phyloP scores from a whole-genome alignment of 371 early-diverging fungal species.

The Circinella minor region DNA sequence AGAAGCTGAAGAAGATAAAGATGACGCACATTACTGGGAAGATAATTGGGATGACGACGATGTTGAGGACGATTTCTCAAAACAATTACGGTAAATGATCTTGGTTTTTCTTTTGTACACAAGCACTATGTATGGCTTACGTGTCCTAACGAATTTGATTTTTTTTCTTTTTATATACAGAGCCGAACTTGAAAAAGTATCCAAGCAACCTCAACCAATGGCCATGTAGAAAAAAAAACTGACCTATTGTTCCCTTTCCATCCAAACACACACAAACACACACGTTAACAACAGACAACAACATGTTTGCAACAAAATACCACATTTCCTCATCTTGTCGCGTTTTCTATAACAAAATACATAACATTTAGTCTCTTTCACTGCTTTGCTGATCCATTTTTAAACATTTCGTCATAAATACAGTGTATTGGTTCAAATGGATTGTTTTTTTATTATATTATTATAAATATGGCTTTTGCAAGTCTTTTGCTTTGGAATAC shows the following conservation, averaged over 20 bases:
- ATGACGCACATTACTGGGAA: slow-evolving; percentile 83
- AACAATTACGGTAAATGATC: slow-evolving; percentile 72
- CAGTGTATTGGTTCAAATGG: too few relatives aligned
- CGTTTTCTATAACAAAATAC: too few relatives aligned
- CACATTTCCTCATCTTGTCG: too few relatives aligned
- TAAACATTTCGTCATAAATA: too few relatives aligned
- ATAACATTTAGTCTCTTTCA: too few relatives aligned
- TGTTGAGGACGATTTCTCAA: slow-evolving; percentile 88
- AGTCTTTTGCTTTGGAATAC: too few relatives aligned
- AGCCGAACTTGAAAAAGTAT: slow-evolving; percentile 13
- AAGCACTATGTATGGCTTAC: not conserved
- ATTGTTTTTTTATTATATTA: too few relatives aligned
- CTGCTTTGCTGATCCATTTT: too few relatives aligned
- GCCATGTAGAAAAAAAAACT: not conserved
- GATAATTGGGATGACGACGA: slow-evolving; percentile 95
- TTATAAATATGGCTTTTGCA: too few relatives aligned
- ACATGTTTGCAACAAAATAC: too few relatives aligned
- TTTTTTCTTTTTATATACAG: slow-evolving; percentile 2
- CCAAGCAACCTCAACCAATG: slow-evolving; percentile 7
- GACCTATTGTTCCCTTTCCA: not conserved
- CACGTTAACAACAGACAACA: not conserved
- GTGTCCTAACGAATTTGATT: too few relatives aligned
- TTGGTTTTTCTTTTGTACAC: too few relatives aligned
- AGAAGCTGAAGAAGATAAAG: slow-evolving; percentile 75
- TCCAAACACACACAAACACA: not conserved